Conservation (phyloP, 257 asterid species). For the Prunella vulgaris region DNA sequence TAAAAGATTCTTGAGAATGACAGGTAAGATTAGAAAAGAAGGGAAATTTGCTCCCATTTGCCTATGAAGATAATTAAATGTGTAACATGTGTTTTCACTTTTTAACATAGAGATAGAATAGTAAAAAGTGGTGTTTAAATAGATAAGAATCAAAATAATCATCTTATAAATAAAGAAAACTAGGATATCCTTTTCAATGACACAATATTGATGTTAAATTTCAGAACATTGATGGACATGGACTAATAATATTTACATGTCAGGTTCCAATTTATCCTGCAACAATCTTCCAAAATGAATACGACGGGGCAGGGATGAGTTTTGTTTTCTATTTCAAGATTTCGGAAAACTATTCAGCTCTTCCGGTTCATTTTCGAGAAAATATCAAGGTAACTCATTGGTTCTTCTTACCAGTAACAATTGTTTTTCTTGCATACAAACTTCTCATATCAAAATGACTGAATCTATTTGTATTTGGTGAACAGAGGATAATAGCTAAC, state of each 20-base stretch:
- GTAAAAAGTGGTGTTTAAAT: not conserved
- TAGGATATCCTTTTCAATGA: not conserved
- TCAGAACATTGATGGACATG: not conserved
- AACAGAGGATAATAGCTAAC: constrained; percentile 65
- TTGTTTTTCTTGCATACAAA: not conserved
- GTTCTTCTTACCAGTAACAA: not conserved
- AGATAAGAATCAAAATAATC: not conserved
- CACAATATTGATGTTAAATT: not conserved
- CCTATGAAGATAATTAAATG: not conserved
- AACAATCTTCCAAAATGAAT: constrained; percentile 67
- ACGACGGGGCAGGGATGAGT: constrained; percentile 80
- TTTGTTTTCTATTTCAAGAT: constrained; percentile 79
- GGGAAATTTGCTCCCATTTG: not conserved
- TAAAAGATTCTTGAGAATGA: not conserved
- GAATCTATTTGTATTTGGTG: constrained; percentile 6
- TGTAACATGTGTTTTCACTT: not conserved
- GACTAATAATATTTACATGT: not conserved
- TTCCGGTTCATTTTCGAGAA: constrained; percentile 75
- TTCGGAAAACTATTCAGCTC: constrained; percentile 67
- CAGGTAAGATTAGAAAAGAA: not conserved
- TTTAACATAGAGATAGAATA: not conserved
- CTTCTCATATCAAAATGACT: not conserved
- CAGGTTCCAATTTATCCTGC: constrained; percentile 90
- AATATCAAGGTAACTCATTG: constrained; percentile 53
- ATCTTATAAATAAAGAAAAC: not conserved